phyloP scores from a whole-genome alignment of 179 eudicot genomes.

The Nepenthes alata region DNA sequence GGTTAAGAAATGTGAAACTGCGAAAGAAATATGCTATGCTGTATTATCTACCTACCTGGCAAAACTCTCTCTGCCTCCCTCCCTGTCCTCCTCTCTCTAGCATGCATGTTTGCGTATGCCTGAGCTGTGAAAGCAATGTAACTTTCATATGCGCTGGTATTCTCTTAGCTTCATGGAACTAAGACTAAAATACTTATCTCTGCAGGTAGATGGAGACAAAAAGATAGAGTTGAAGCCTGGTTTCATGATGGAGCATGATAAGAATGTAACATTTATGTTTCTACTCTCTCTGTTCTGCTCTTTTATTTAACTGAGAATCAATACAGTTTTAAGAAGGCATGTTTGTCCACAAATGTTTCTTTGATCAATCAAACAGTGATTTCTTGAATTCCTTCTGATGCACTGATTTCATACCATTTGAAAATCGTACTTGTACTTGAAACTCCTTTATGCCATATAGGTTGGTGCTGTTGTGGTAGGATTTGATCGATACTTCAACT shows the following conservation, averaged over 20 bases:
- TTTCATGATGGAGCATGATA: conserved; percentile 70
- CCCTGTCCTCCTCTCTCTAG: no score
- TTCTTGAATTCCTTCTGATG: not conserved
- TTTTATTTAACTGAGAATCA: not conserved
- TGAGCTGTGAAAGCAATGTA: no score
- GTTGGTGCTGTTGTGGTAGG: conserved; percentile 99
- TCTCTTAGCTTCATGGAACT: no score
- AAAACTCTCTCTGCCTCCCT: no score
- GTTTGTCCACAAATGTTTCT: not conserved
- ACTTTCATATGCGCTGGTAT: no score
- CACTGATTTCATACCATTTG: not conserved
- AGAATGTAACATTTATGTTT: conserved; percentile 25
- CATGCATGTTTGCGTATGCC: no score
- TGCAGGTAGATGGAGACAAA: conserved; percentile 74
- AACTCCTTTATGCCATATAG: conserved; percentile 22
- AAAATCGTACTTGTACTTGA: no score
- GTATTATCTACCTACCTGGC: no score
- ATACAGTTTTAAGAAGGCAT: not conserved
- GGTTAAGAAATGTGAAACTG: no score
- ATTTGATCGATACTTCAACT: conserved; percentile 91
- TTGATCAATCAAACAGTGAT: not conserved
- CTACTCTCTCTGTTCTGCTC: not conserved
- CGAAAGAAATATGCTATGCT: no score
- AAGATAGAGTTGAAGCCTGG: conserved; percentile 84
- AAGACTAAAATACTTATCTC: not conserved